These are phyloP conservation scores for Scutellaria barbata DNA, from an alignment of 257 asterid genomes.

Conservation along the genomic window DNA sequence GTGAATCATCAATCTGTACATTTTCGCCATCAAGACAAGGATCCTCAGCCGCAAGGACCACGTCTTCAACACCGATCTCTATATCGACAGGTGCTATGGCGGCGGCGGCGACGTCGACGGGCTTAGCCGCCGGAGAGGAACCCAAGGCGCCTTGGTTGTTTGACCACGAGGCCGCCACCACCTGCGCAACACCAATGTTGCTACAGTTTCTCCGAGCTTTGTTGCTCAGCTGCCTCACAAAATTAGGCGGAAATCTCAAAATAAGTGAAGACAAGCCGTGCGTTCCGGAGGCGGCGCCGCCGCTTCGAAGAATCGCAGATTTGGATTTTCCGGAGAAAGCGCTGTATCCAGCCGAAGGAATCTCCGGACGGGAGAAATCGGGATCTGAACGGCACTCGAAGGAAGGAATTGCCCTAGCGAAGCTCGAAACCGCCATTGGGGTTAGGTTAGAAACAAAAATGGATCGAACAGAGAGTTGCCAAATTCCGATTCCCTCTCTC, in stretches of 20 bases:
- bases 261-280: slow-evolving; percentile 66
- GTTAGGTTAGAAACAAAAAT: slow-evolving; percentile 29
- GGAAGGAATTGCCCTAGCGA: slow-evolving; percentile 58
- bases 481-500: slow-evolving; percentile 15
- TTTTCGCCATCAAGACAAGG: slow-evolving; percentile 40
- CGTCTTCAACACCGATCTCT: slow-evolving; percentile 53
- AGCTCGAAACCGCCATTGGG: slow-evolving; percentile 81
- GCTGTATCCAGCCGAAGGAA: slow-evolving; percentile 45
- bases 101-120: slow-evolving; percentile 64
- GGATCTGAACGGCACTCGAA: slow-evolving; percentile 91
- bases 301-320: slow-evolving; percentile 38
- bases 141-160: slow-evolving; percentile 50
- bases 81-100: slow-evolving; percentile 54
- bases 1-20: slow-evolving; percentile 60
- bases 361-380: slow-evolving; percentile 61
- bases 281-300: slow-evolving; percentile 36
- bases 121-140: slow-evolving; percentile 62
- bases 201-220: slow-evolving; percentile 96
- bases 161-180: slow-evolving; percentile 98
- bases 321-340: slow-evolving; percentile 44
- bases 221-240: slow-evolving; percentile 91
- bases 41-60: slow-evolving; percentile 45
- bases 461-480: slow-evolving; percentile 23
- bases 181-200: slow-evolving; percentile 96
- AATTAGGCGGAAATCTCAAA: slow-evolving; percentile 85